A percentile compares a stretch with the other conserved stretches of the same genome.
These are phyloP conservation scores for Telfairia occidentalis DNA, from an alignment of 331 rosid genomes.

Conservation along the genomic window DNA sequence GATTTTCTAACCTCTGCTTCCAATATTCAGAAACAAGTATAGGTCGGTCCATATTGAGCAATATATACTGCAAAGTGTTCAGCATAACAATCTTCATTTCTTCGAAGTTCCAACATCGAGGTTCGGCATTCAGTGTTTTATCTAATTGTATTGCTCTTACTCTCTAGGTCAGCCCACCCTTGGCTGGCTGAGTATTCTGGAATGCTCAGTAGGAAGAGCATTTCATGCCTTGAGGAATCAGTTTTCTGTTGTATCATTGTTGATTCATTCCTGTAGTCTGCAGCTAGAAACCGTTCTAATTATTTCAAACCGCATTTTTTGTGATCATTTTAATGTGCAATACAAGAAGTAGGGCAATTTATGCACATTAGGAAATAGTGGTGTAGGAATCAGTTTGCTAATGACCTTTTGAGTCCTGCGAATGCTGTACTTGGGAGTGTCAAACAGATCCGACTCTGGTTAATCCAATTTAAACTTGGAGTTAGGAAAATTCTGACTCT, in stretches of 20 bases:
- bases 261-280: not conserved
- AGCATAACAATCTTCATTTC: not conserved
- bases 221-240: constrained; percentile 3
- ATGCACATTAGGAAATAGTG: not conserved
- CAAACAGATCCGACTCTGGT: too few relatives aligned
- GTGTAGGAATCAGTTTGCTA: not conserved
- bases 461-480: not conserved
- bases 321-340: not conserved
- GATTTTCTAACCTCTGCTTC: constrained; percentile 16
- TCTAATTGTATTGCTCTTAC: not conserved
- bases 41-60: not conserved
- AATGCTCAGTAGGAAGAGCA: not conserved
- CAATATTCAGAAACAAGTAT: constrained; percentile 7
- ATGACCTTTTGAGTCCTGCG: not conserved
- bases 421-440: too few relatives aligned
- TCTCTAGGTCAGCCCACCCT: not conserved
- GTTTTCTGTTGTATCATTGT: constrained; percentile 10
- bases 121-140: constrained; percentile 1
- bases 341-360: not conserved
- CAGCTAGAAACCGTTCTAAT: not conserved
- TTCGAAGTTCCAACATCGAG: not conserved
- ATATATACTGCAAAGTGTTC: not conserved
- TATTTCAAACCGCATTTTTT: constrained; percentile 1
- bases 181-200: not conserved
- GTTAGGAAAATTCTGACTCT: not conserved